Evolutionary conservation across 1,139 yeast genomes (phyloP).

Genomic region (Pichia sp.): DNA sequence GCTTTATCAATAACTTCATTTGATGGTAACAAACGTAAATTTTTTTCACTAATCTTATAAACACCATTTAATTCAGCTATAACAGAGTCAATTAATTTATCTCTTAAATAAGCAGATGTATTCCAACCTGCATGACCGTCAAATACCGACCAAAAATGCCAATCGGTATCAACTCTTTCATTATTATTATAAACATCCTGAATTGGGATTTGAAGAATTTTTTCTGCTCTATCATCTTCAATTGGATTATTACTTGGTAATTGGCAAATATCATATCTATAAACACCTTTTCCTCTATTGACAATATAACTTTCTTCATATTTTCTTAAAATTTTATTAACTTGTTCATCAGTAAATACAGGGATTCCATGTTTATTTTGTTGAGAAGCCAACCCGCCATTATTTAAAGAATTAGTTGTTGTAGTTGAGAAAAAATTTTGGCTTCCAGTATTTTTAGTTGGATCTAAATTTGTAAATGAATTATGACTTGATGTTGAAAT

Average conservation of each 20-base stretch:
- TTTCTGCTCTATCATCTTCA: constrained; percentile 90
- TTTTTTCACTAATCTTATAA: constrained; percentile 48
- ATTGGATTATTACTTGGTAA: constrained; percentile 88
- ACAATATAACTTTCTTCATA: constrained; percentile 76
- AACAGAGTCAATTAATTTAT: constrained; percentile 68
- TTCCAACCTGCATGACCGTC: constrained; percentile 99
- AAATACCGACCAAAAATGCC: constrained; percentile 93
- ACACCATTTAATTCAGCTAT: constrained; percentile 69
- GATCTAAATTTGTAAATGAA: too few species aligned
- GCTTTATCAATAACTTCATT: constrained; percentile 73
- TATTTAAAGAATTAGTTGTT: constrained; percentile 33
- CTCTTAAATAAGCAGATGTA: constrained; percentile 78
- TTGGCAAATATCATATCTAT: constrained; percentile 87
- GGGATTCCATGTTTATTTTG: constrained; percentile 25
- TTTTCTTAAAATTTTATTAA: constrained; percentile 60
- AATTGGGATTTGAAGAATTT: constrained; percentile 74
- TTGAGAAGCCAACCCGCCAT: constrained; percentile 26
- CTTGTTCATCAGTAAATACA: constrained; percentile 66
- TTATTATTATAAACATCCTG: constrained; percentile 45
- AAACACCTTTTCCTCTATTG: constrained; percentile 82
- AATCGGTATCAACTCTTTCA: constrained; percentile 58
- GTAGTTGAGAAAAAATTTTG: constrained; percentile 38
- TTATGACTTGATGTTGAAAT: not conserved
- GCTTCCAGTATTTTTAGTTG: constrained; percentile 4
- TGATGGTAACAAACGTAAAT: constrained; percentile 46